Evolutionary conservation across 768 basidiomycete species (phyloP).

Genomic region (Trametes cinnabarina): DNA sequence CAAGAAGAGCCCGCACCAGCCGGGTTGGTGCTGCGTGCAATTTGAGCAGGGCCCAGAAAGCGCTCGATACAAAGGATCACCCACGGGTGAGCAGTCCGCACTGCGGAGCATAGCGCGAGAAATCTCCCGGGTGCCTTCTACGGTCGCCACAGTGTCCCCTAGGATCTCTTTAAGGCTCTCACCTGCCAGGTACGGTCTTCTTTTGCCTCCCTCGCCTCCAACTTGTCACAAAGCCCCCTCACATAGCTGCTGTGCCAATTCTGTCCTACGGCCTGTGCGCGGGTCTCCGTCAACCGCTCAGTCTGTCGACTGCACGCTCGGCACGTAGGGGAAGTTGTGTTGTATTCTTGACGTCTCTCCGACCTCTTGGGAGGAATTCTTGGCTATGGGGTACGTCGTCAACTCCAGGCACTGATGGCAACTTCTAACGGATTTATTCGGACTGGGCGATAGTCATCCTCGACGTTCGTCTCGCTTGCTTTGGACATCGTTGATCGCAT

Average conservation of each 20-base stretch:
- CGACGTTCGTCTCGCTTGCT: not conserved
- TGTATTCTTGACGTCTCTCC: not conserved
- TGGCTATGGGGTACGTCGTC: constrained; percentile 6
- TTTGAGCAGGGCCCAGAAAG: no score
- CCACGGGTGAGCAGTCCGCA: not conserved
- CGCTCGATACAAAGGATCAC: no score
- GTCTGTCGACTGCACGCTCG: not conserved
- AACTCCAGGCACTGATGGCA: no score
- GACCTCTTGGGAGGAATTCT: not conserved
- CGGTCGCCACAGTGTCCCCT: not conserved
- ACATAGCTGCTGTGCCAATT: not conserved
- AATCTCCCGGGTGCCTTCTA: not conserved
- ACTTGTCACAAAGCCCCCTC: not conserved
- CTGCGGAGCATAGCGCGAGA: not conserved
- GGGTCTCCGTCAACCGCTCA: not conserved
- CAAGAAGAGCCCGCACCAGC: not conserved
- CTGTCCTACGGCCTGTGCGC: not conserved
- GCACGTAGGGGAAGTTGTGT: not conserved
- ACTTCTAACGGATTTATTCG: not conserved
- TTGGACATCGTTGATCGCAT: not conserved
- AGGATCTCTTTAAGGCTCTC: constrained; percentile 2
- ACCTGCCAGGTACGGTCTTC: constrained; percentile 3
- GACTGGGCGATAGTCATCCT: not conserved
- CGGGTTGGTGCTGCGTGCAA: no score
- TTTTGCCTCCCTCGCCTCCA: not conserved